Percentiles rank a stretch among this genome's conserved stretches.
These are phyloP conservation scores for Flaveria ramosissima DNA, from an alignment of 129 eudicot genomes.

Conservation along the genomic window DNA sequence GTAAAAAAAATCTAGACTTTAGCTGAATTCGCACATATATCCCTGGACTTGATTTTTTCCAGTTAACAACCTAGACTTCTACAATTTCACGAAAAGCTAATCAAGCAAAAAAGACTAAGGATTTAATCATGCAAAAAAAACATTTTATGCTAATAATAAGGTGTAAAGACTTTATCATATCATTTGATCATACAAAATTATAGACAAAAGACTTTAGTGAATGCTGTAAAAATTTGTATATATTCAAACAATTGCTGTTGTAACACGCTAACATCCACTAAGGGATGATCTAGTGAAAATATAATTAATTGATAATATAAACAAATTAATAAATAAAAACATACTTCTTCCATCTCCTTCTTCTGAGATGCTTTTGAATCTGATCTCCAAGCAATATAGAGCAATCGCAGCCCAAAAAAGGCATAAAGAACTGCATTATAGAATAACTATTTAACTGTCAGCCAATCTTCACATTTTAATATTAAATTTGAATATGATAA, in stretches of 20 bases:
- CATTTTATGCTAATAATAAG: too few relatives aligned
- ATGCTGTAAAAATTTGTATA: too few relatives aligned
- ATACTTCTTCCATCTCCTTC: slow-evolving; percentile 97
- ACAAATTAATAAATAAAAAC: slow-evolving; percentile 12
- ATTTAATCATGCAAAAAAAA: background rate
- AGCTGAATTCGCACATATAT: too few relatives aligned
- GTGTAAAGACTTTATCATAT: too few relatives aligned
- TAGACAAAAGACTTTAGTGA: too few relatives aligned
- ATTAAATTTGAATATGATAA: too few relatives aligned
- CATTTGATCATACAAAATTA: too few relatives aligned
- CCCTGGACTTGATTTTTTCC: too few relatives aligned
- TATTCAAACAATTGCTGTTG: background rate
- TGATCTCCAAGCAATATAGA: slow-evolving; percentile 97
- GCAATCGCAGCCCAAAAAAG: slow-evolving; percentile 90
- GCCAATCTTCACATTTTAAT: background rate
- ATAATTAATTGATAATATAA: background rate
- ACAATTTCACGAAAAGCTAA: background rate
- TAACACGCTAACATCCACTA: background rate
- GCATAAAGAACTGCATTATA: slow-evolving; percentile 80
- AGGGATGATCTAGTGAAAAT: background rate
- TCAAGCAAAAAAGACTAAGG: background rate
- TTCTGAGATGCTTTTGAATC: slow-evolving; percentile 88
- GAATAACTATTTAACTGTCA: slow-evolving; percentile 13
- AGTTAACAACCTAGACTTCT: background rate
- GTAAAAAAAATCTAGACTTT: too few relatives aligned